These are phyloP conservation scores for Globisporangium splendens DNA, from an alignment of 352 stramenopile species.

Conservation along the genomic window DNA sequence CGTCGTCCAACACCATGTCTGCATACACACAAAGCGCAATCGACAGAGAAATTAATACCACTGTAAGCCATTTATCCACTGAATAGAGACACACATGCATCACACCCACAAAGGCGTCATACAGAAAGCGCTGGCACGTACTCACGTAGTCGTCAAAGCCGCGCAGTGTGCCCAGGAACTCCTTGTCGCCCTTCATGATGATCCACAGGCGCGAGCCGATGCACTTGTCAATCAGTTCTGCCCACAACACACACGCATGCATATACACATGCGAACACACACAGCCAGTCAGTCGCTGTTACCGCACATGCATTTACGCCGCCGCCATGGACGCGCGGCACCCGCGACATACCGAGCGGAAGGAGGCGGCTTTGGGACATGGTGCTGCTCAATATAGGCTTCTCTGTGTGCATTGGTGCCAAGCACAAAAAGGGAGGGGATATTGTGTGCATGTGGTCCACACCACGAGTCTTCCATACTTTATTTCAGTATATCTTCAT, in stretches of 20 bases:
- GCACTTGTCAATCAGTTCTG: constrained; percentile 99
- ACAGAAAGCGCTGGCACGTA: constrained; percentile 34
- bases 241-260: neutral
- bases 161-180: constrained; percentile 92
- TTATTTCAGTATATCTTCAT: neutral
- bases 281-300: neutral
- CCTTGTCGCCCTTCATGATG: constrained; percentile 98
- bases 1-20: constrained; percentile 94
- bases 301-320: constrained; percentile 1
- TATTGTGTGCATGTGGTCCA: constrained; percentile 15
- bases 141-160: constrained; percentile 98
- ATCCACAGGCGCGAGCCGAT: constrained; percentile 99
- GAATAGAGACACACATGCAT: neutral
- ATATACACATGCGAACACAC: neutral
- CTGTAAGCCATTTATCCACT: neutral
- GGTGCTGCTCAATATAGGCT: constrained; percentile 13
- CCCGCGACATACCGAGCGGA: constrained; percentile 54
- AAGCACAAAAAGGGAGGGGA: neutral
- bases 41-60: neutral
- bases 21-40: constrained; percentile 4
- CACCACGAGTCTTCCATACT: constrained; percentile 1
- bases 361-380: constrained; percentile 78
- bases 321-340: no score
- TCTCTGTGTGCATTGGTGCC: constrained; percentile 4
- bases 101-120: neutral